phyloP scores from a whole-genome alignment of 768 basidiomycete genomes.

The Leccinum fibrillosum region DNA sequence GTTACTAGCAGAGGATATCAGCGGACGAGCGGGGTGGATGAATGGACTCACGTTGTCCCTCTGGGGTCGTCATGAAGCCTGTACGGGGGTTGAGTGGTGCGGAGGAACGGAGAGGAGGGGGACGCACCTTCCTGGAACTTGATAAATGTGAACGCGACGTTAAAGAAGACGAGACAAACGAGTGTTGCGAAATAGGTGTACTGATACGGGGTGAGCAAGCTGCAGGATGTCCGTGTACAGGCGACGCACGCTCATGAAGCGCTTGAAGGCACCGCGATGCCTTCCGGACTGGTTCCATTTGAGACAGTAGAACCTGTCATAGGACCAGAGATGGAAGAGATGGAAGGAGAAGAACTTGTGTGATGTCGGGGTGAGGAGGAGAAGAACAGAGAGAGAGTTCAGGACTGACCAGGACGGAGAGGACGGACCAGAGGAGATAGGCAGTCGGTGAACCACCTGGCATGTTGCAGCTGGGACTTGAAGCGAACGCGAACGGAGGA shows the following conservation, averaged over 20 bases:
- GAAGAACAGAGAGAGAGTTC: accelerated
- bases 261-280: slow-evolving; percentile 82
- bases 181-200: slow-evolving; percentile 79
- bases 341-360: slow-evolving; percentile 67
- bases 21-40: background rate
- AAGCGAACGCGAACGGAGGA: background rate
- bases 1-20: slow-evolving; percentile 38
- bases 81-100: background rate
- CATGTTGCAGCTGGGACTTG: slow-evolving; percentile 43
- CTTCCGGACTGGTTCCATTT: slow-evolving; percentile 66
- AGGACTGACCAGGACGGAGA: slow-evolving; percentile 57
- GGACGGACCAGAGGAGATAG: slow-evolving; percentile 73
- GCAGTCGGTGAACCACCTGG: slow-evolving; percentile 70
- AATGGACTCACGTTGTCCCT: slow-evolving; percentile 11
- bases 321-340: slow-evolving; percentile 73
- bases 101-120: background rate
- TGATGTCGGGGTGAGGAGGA: background rate
- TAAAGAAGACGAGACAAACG: slow-evolving; percentile 62
- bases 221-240: background rate
- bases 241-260: slow-evolving; percentile 81
- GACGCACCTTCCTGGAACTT: slow-evolving; percentile 71
- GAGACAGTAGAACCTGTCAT: slow-evolving; percentile 73
- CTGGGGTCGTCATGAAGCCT: slow-evolving; percentile 16
- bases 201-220: slow-evolving; percentile 33
- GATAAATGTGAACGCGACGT: slow-evolving; percentile 55